Conservation (phyloP, 2,329 filamentous ascomycete species). For the Arthrobotrys sinensis region DNA sequence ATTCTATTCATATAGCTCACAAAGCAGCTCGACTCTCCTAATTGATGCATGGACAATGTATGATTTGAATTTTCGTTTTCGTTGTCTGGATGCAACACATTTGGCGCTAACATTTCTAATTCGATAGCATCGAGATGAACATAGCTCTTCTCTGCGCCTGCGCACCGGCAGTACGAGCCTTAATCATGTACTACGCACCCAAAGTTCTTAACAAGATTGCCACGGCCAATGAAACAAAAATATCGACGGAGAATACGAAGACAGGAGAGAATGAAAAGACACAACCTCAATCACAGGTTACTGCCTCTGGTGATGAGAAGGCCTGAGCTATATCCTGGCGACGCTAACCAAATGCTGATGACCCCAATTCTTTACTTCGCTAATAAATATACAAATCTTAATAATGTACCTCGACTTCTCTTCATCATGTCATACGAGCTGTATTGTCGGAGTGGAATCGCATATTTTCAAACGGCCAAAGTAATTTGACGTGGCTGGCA, state of each 20-base stretch:
- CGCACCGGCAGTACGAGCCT: constrained; percentile 40
- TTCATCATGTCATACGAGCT: too few relatives aligned
- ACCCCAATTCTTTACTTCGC: neutral
- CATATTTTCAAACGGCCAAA: too few relatives aligned
- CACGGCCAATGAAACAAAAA: neutral
- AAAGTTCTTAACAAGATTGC: constrained; percentile 5
- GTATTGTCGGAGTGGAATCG: too few relatives aligned
- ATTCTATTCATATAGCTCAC: constrained; percentile 5
- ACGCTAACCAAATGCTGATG: neutral
- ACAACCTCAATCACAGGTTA: neutral
- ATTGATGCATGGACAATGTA: constrained; percentile 53
- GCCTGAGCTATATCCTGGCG: neutral
- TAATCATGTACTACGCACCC: constrained; percentile 44
- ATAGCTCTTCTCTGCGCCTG: constrained; percentile 42
- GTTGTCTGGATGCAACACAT: neutral
- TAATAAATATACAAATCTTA: neutral
- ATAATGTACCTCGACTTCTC: too few relatives aligned
- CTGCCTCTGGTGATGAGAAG: neutral
- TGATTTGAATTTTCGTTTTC: neutral
- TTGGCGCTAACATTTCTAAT: neutral
- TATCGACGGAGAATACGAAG: neutral
- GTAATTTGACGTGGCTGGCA: too few relatives aligned
- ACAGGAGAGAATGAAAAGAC: neutral
- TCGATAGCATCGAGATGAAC: constrained; percentile 45
- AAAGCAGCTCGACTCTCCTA: constrained; percentile 10